Conservation (phyloP, 2,329 filamentous ascomycete genomes). For the Hymenoscyphus occultus region DNA sequence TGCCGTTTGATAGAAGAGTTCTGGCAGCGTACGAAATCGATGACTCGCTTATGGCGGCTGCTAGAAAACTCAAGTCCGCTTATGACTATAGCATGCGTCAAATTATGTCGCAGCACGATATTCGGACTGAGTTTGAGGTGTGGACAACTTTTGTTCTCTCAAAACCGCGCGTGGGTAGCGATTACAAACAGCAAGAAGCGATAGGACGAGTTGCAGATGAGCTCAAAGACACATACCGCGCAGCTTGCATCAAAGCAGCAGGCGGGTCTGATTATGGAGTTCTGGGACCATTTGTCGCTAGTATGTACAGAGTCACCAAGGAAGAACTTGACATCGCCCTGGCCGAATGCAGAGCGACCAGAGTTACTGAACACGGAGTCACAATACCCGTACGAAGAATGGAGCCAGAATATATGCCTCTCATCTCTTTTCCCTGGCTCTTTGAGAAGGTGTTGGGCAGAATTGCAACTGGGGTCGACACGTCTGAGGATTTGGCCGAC, state of each 20-base stretch:
- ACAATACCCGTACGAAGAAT: constrained; percentile 39
- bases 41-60: constrained; percentile 54
- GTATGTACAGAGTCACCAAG: constrained; percentile 83
- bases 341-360: constrained; percentile 43
- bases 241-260: constrained; percentile 62
- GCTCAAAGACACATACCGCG: constrained; percentile 67
- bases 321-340: constrained; percentile 63
- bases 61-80: constrained; percentile 64
- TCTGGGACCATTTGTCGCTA: constrained; percentile 72
- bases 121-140: constrained; percentile 86
- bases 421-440: constrained; percentile 94
- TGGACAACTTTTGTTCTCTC: constrained; percentile 82
- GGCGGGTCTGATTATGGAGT: constrained; percentile 56
- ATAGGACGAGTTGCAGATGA: constrained; percentile 65
- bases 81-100: constrained; percentile 77
- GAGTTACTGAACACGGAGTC: constrained; percentile 38
- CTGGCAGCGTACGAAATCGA: constrained; percentile 58
- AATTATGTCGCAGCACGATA: constrained; percentile 80
- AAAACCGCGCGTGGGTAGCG: constrained; percentile 66
- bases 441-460: constrained; percentile 70
- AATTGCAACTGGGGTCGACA: constrained; percentile 53
- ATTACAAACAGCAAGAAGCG: constrained; percentile 86
- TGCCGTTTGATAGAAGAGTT: constrained; percentile 74
- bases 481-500: constrained; percentile 27
- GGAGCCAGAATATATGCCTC: constrained; percentile 58